Evolutionary conservation across 345 rosid genomes (phyloP).

Genomic region (Zanthoxylum bungeanum): DNA sequence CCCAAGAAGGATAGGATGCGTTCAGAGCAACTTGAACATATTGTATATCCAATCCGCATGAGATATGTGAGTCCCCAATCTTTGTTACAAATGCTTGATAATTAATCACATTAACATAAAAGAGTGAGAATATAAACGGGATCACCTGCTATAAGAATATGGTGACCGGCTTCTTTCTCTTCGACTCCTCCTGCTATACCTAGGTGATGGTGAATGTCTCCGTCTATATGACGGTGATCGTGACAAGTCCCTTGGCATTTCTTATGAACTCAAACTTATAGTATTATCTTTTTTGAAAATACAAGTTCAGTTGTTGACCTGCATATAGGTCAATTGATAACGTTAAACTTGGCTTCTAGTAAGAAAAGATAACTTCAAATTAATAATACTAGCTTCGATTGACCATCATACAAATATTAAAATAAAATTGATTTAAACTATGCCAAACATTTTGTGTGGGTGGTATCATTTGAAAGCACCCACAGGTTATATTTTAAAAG

Average conservation of each 20-base stretch:
- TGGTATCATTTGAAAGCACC: neutral
- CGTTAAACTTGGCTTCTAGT: neutral
- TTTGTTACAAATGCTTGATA: slow-evolving; percentile 31
- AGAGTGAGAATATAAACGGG: slow-evolving; percentile 42
- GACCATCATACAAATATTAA: neutral
- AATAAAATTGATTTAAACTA: neutral
- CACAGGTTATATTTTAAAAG: too few species aligned
- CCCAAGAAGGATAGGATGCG: slow-evolving; percentile 21
- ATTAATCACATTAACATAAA: slow-evolving; percentile 19
- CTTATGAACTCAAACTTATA: slow-evolving; percentile 15
- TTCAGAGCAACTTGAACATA: slow-evolving; percentile 29
- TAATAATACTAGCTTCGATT: neutral
- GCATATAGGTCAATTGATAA: neutral
- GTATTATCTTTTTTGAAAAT: neutral
- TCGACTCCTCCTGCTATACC: slow-evolving; percentile 73
- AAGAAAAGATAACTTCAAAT: neutral
- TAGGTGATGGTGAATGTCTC: slow-evolving; percentile 73
- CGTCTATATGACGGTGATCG: slow-evolving; percentile 68
- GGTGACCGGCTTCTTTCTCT: slow-evolving; percentile 84
- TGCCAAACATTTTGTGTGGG: neutral
- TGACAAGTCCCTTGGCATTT: slow-evolving; percentile 85
- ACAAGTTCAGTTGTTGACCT: neutral
- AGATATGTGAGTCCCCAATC: slow-evolving; percentile 33
- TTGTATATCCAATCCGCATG: slow-evolving; percentile 27
- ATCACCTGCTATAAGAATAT: slow-evolving; percentile 86